These are phyloP conservation scores for Chaetomidium leptoderma DNA, from an alignment of 495 filamentous ascomycete genomes.

Conservation along the genomic window DNA sequence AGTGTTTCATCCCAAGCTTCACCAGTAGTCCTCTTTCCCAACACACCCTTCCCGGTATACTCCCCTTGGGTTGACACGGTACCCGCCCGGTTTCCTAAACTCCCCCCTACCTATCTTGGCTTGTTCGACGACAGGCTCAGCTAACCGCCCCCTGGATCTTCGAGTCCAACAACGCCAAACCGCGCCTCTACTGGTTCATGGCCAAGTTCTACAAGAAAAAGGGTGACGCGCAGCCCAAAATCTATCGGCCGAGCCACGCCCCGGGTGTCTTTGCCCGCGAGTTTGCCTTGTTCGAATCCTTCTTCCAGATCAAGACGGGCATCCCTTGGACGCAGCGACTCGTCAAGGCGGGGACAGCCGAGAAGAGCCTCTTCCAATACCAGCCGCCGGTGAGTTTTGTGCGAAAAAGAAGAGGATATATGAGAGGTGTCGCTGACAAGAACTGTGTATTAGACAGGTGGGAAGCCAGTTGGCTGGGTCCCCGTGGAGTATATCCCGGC, in stretches of 20 bases:
- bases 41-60: too few relatives aligned
- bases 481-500: slow-evolving; percentile 12
- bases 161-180: slow-evolving; percentile 44
- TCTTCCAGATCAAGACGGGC: slow-evolving; percentile 55
- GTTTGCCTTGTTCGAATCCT: slow-evolving; percentile 46
- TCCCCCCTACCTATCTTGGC: too few relatives aligned
- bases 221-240: slow-evolving; percentile 23
- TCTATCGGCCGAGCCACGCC: slow-evolving; percentile 25
- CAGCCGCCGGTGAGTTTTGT: slow-evolving; percentile 36
- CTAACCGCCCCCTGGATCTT: slow-evolving; percentile 43
- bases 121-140: too few relatives aligned
- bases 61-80: too few relatives aligned
- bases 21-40: not conserved
- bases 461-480: slow-evolving; percentile 36
- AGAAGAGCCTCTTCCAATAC: slow-evolving; percentile 29
- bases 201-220: slow-evolving; percentile 36
- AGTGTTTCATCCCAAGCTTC: not conserved
- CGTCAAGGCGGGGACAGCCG: slow-evolving; percentile 11
- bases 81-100: too few relatives aligned
- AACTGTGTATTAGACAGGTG: slow-evolving; percentile 32
- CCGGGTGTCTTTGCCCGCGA: slow-evolving; percentile 32
- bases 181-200: slow-evolving; percentile 40
- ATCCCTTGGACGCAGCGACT: slow-evolving; percentile 53
- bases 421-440: not conserved
- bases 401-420: not conserved